Percentiles rank a stretch among this genome's conserved stretches.
Evolutionary conservation across 768 basidiomycete genomes (phyloP).

Genomic region (Tylopilus balloui): DNA sequence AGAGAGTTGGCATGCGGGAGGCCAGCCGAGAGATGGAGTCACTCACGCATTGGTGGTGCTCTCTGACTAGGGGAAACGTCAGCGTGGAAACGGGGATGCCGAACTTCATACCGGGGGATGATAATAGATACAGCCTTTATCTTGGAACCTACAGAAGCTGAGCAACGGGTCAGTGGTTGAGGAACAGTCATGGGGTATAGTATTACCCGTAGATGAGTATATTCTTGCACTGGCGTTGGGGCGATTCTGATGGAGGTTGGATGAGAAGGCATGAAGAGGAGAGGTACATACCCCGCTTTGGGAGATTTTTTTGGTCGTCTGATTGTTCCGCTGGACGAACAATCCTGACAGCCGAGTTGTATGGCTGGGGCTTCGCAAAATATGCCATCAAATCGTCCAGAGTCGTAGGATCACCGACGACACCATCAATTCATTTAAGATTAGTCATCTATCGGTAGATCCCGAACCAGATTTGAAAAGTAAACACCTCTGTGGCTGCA

Average conservation of each 20-base stretch:
- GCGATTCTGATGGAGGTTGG: constrained; percentile 45
- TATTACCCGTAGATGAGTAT: constrained; percentile 84
- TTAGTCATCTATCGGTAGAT: constrained; percentile 23
- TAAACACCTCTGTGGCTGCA: too few species aligned
- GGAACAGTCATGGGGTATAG: not conserved
- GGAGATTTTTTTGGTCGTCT: constrained; percentile 41
- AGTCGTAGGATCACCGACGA: constrained; percentile 1
- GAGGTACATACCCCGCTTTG: constrained; percentile 51
- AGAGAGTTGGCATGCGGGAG: constrained; percentile 5
- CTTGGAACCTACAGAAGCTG: constrained; percentile 81
- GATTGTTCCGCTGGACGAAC: constrained; percentile 50
- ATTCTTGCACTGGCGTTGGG: constrained; percentile 84
- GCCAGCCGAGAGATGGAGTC: not conserved
- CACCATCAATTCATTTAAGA: constrained; percentile 9
- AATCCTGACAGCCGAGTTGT: constrained; percentile 65
- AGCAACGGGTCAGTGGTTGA: not conserved
- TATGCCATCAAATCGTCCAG: constrained; percentile 50
- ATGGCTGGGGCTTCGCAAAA: constrained; percentile 58
- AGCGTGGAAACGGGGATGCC: constrained; percentile 8
- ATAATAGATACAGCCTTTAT: constrained; percentile 80
- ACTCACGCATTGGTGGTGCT: constrained; percentile 27
- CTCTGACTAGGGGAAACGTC: constrained; percentile 19
- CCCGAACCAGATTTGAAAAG: constrained; percentile 1
- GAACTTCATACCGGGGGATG: constrained; percentile 59
- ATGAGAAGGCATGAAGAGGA: not conserved